phyloP scores from a whole-genome alignment of 1,284 basidiomycete genomes.

The Malassezia pachydermatis region DNA sequence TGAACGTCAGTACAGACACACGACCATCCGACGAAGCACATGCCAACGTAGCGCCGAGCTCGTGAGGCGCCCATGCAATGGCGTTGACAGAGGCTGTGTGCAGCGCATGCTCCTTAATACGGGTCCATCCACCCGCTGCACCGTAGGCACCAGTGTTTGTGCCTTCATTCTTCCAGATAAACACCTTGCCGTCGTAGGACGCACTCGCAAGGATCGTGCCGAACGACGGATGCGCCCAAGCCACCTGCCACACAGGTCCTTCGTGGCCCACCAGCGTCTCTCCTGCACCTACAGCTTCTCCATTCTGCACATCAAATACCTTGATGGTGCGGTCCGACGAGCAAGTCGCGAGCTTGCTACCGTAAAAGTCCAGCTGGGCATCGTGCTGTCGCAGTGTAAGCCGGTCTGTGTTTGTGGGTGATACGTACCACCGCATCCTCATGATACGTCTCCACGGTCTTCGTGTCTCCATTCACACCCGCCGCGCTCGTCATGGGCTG shows the following conservation, averaged over 20 bases:
- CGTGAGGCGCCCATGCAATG: conserved; percentile 94
- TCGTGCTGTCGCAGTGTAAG: conserved; percentile 72
- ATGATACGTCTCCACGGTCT: conserved; percentile 43
- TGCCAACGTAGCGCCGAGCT: conserved; percentile 88
- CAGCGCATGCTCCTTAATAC: conserved; percentile 89
- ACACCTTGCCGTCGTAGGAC: conserved; percentile 93
- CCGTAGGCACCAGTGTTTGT: conserved; percentile 21
- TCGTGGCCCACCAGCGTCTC: conserved; percentile 57
- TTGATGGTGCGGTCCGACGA: conserved; percentile 91
- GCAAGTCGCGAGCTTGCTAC: conserved; percentile 88
- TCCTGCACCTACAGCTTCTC: conserved; percentile 58
- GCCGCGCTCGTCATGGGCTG: conserved; percentile 2
- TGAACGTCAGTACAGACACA: conserved; percentile 90
- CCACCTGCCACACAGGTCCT: conserved; percentile 93
- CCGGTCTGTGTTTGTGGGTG: no score
- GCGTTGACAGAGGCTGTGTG: conserved; percentile 95
- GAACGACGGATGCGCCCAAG: conserved; percentile 91
- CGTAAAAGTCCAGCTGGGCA: conserved; percentile 94
- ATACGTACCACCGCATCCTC: conserved; percentile 44
- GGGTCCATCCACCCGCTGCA: conserved; percentile 59
- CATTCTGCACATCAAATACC: conserved; percentile 87
- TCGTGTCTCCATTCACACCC: conserved; percentile 16
- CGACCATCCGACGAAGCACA: conserved; percentile 98
- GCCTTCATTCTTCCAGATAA: conserved; percentile 83
- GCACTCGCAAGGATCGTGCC: conserved; percentile 92